phyloP scores from a whole-genome alignment of 306 rosid genomes.

The Cucurbita maxima region DNA sequence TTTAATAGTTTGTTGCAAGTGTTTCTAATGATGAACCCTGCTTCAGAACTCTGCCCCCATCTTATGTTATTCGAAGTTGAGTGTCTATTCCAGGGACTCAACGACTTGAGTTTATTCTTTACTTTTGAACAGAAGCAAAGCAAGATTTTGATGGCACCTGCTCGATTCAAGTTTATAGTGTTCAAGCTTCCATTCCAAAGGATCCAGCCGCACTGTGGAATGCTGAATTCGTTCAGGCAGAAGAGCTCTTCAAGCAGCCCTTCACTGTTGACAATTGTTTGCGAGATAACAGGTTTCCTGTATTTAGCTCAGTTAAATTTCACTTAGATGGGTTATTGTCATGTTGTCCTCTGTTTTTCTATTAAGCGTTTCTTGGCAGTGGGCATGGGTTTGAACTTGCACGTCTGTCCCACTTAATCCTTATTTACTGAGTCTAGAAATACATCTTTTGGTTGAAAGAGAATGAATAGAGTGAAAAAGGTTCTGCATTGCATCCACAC shows the following conservation, averaged over 20 bases:
- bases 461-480: not conserved
- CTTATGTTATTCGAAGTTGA: not conserved
- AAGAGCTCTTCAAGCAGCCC: slow-evolving; percentile 81
- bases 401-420: not conserved
- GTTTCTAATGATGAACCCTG: not conserved
- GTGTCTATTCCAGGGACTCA: not conserved
- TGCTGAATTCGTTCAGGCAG: slow-evolving; percentile 85
- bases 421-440: not conserved
- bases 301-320: not conserved
- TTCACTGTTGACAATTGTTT: slow-evolving; percentile 52
- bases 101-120: slow-evolving; percentile 8
- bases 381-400: not conserved
- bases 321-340: not conserved
- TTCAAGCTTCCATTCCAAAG: slow-evolving; percentile 83
- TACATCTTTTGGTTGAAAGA: not conserved
- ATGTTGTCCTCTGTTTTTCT: not conserved
- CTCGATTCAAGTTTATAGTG: slow-evolving; percentile 85
- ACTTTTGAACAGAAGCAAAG: slow-evolving; percentile 59
- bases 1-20: not conserved
- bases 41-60: not conserved
- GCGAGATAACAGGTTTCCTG: slow-evolving; percentile 72
- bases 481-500: not conserved
- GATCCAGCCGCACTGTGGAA: slow-evolving; percentile 88
- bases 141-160: slow-evolving; percentile 66
- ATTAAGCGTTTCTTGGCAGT: not conserved